These are phyloP conservation scores for Cutaneotrichosporon sp. DNA, from an alignment of 1,284 basidiomycete species.

Conservation along the genomic window DNA sequence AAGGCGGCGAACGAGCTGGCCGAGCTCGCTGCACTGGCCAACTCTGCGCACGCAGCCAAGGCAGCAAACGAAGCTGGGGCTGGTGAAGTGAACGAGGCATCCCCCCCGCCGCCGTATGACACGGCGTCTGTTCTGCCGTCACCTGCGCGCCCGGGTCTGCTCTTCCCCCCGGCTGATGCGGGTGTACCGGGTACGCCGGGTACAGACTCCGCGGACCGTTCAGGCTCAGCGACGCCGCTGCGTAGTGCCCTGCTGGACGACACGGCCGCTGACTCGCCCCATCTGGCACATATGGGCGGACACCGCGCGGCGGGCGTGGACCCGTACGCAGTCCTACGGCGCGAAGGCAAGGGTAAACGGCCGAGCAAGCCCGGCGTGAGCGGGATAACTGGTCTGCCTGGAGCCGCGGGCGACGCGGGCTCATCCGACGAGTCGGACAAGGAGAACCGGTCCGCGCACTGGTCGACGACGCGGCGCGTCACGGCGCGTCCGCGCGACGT, in stretches of 20 bases:
- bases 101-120: slow-evolving; percentile 10
- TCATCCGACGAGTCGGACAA: slow-evolving; percentile 1
- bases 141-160: not conserved
- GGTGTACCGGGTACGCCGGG: too few relatives aligned
- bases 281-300: slow-evolving; percentile 21
- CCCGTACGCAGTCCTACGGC: slow-evolving; percentile 27
- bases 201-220: not conserved
- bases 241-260: not conserved
- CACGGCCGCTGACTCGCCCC: slow-evolving; percentile 4
- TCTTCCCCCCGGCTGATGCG: slow-evolving; percentile 3
- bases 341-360: not conserved
- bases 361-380: not conserved
- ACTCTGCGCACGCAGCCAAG: not conserved
- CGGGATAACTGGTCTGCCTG: not conserved
- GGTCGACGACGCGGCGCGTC: slow-evolving; percentile 13
- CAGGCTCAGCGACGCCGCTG: slow-evolving; percentile 1
- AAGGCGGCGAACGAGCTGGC: not conserved
- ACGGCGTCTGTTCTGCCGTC: not conserved
- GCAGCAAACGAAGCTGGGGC: not conserved
- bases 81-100: not conserved
- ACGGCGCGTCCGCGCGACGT: slow-evolving; percentile 7
- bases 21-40: not conserved
- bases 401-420: not conserved
- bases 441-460: slow-evolving; percentile 1
- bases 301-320: slow-evolving; percentile 14